Conservation (phyloP, 805 yeast genomes). For the Wickerhamiella sorbophila region DNA sequence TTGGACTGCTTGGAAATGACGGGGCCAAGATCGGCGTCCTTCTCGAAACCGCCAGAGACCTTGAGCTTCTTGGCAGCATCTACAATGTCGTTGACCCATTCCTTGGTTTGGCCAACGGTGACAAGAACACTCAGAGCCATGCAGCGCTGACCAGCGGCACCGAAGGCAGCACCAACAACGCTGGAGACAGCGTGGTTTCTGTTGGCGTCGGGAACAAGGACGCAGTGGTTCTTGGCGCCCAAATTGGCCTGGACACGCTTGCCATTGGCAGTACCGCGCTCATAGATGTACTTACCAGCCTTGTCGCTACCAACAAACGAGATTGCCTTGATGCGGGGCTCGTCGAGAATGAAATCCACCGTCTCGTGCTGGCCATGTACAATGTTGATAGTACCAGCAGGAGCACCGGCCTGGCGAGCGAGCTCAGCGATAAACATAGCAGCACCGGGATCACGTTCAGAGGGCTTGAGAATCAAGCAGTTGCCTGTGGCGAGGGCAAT, state of each 20-base stretch:
- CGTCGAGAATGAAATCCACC: conserved; percentile 54
- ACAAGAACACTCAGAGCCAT: conserved; percentile 65
- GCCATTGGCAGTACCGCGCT: conserved; percentile 49
- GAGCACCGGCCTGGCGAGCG: conserved; percentile 59
- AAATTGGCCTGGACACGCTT: conserved; percentile 66
- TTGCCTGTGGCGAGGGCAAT: conserved; percentile 56
- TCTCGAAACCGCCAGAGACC: conserved; percentile 54
- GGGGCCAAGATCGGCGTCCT: conserved; percentile 55
- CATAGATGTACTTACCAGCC: conserved; percentile 63
- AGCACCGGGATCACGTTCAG: conserved; percentile 73
- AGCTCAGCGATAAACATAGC: conserved; percentile 61
- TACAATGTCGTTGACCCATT: conserved; percentile 49
- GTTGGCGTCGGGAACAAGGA: conserved; percentile 61
- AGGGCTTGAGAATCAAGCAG: conserved; percentile 53
- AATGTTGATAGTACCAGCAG: conserved; percentile 56
- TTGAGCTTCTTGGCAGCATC: conserved; percentile 41
- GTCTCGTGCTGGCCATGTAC: conserved; percentile 64
- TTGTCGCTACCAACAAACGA: conserved; percentile 70
- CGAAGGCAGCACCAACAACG: conserved; percentile 61
- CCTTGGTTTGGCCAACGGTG: conserved; percentile 51
- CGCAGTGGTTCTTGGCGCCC: conserved; percentile 69
- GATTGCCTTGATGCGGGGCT: conserved; percentile 60
- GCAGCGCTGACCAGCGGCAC: conserved; percentile 78
- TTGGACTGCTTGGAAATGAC: conserved; percentile 49
- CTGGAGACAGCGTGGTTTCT: conserved; percentile 48